A percentile compares a stretch with the other conserved stretches of the same genome.
phyloP scores from a whole-genome alignment of 208 protist genomes.

The Trypanosoma boissoni region DNA sequence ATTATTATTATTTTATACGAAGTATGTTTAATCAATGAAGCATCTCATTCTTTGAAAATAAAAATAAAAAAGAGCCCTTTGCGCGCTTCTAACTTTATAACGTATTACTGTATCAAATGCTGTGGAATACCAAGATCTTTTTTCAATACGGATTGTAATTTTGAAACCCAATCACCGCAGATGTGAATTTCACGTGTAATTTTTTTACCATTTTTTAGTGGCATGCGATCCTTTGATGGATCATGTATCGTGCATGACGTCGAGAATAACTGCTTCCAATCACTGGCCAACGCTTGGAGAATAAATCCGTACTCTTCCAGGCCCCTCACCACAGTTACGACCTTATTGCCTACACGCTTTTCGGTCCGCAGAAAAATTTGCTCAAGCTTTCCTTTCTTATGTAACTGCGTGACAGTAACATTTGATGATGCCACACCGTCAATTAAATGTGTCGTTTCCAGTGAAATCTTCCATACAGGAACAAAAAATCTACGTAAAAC shows the following conservation, averaged over 20 bases:
- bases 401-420: constrained; percentile 14
- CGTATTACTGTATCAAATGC: constrained; percentile 13
- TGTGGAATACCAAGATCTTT: constrained; percentile 39
- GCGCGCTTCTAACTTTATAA: too few relatives aligned
- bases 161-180: constrained; percentile 37
- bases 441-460: constrained; percentile 36
- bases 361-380: constrained; percentile 46
- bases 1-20: constrained; percentile 4
- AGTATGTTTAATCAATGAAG: constrained; percentile 8
- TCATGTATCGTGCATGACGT: constrained; percentile 53
- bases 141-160: constrained; percentile 33
- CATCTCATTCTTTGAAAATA: neutral
- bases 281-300: constrained; percentile 31
- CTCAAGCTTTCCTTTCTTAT: constrained; percentile 40
- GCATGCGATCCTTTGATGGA: constrained; percentile 42
- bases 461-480: constrained; percentile 48
- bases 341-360: constrained; percentile 44
- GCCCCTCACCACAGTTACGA: constrained; percentile 58
- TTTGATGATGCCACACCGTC: constrained; percentile 13
- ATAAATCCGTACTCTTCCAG: constrained; percentile 64
- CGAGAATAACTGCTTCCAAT: constrained; percentile 64
- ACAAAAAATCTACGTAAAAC: constrained; percentile 36
- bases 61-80: constrained; percentile 5
- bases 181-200: constrained; percentile 57
- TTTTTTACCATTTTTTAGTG: constrained; percentile 57